A percentile compares a stretch with the other conserved stretches of the same genome.
Conservation (phyloP, 208 protist genomes). For the Acanthamoeba rhysodes region DNA sequence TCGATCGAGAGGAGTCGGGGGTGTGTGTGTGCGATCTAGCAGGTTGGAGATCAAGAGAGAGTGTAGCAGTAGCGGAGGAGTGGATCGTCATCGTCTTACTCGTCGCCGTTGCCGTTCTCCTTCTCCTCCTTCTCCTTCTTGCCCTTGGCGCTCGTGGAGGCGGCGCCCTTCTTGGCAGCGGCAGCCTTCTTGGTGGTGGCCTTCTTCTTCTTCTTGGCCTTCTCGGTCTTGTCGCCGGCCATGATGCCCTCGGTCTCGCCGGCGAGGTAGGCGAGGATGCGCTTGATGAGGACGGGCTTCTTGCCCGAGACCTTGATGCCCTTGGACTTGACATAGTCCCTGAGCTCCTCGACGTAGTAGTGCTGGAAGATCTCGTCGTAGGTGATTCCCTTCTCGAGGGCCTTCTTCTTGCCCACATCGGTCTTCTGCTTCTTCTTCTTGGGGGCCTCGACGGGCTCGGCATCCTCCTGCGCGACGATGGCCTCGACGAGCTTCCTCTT, state of each 20-base stretch:
- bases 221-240: conserved; percentile 46
- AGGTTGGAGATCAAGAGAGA: not conserved
- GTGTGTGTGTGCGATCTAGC: not conserved
- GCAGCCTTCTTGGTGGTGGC: not conserved
- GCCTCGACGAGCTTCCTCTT: conserved; percentile 70
- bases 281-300: conserved; percentile 64
- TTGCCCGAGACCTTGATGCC: conserved; percentile 59
- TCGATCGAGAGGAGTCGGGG: too few species aligned
- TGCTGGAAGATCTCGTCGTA: conserved; percentile 73
- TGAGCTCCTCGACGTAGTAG: conserved; percentile 66
- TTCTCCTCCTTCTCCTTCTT: not conserved
- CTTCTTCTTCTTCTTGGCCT: conserved; percentile 35
- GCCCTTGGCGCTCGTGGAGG: not conserved
- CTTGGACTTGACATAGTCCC: conserved; percentile 11
- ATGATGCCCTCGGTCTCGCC: conserved; percentile 52
- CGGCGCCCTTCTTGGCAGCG: not conserved
- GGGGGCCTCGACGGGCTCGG: not conserved
- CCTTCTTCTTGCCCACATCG: conserved; percentile 47
- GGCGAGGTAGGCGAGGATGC: conserved; percentile 61
- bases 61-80: not conserved
- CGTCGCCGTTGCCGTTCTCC: conserved; percentile 39
- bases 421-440: conserved; percentile 67
- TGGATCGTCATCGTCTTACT: not conserved
- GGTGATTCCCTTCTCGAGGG: conserved; percentile 44
- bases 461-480: conserved; percentile 44